Base-by-base conservation (phyloP, 208 protist genomes). In the Trypanosoma avium region DNA sequence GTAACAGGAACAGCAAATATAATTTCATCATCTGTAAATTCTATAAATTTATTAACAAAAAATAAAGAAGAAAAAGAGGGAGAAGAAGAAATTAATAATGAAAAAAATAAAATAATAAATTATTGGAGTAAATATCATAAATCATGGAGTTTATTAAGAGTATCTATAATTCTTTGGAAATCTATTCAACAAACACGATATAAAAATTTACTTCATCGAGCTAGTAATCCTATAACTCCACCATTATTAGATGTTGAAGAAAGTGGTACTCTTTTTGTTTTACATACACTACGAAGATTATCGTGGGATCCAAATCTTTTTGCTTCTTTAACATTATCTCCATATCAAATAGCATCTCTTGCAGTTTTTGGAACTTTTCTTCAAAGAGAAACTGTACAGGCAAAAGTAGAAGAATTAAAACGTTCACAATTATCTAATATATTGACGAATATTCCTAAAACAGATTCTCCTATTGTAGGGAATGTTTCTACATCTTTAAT, bases 91-190 rank as follows among this genome's bases (percentile, higher is more conserved):
- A n/a, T n/a, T n/a, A n/a, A n/a, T n/a, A n/a, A n/a, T n/a, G n/a
- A n/a, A n/a, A n/a, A n/a, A n/a, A n/a, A n/a, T n/a, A n/a, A n/a
- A n/a, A n/a, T n/a, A n/a, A n/a, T n/a, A n/a, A n/a, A n/a, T n/a
- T n/a, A n/a, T n/a, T n/a, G n/a, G n/a, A n/a, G n/a, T n/a, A n/a
- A n/a, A n/a, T n/a, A n/a, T n/a, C n/a, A n/a, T n/a, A n/a, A n/a
- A n/a, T n/a, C n/a, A n/a, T n/a, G n/a, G n/a, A n/a, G n/a, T n/a
- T n/a, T 70, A 40, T 67, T 93, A 22, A 76, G 76, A 13, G 71
- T 89, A 2, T 87, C 70, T 30, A 64, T 90, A 53, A 57, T 75
- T 54, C 59, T 93, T 36, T 88, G 77, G 74, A 61, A 79, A 10
- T 49, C 67, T 0, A 35, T 84, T 19, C 68, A 82, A 48, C 62